Percentiles rank a stretch among this genome's conserved stretches.
phyloP scores from a whole-genome alignment of 257 asterid species.

The Solanum peruvianum region DNA sequence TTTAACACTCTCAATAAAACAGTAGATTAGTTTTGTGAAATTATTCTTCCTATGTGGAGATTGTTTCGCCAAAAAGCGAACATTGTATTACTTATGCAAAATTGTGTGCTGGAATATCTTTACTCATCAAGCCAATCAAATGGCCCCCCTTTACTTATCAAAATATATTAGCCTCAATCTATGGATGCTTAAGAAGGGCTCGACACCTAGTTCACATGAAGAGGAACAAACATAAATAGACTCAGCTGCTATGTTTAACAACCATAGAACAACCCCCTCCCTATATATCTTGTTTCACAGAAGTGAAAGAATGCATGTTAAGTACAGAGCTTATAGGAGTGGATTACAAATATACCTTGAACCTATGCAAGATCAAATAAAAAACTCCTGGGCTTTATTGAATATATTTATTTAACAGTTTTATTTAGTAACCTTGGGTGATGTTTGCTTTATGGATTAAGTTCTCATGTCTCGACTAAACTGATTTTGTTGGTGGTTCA shows the following conservation, averaged over 20 bases:
- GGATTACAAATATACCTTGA: not conserved
- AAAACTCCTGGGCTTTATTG: not conserved
- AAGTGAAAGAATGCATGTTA: not conserved
- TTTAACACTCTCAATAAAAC: not conserved
- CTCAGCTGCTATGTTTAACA: not conserved
- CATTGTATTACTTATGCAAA: not conserved
- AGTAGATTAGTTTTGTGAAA: not conserved
- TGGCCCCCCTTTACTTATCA: not conserved
- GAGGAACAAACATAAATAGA: not conserved
- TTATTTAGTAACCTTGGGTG: not conserved
- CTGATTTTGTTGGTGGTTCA: not conserved
- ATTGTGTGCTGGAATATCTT: not conserved
- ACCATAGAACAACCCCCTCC: not conserved
- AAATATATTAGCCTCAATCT: not conserved
- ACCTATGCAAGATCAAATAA: not conserved
- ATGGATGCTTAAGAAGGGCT: not conserved
- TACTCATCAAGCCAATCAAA: not conserved
- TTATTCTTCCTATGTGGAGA: not conserved
- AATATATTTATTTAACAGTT: not conserved
- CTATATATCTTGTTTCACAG: not conserved
- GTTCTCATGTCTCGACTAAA: not conserved
- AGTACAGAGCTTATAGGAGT: not conserved
- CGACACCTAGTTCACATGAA: not conserved
- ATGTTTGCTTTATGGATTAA: not conserved
- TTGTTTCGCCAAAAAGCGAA: not conserved